phyloP scores from a whole-genome alignment of 805 yeast species.

The Brettanomyces custersianus region DNA sequence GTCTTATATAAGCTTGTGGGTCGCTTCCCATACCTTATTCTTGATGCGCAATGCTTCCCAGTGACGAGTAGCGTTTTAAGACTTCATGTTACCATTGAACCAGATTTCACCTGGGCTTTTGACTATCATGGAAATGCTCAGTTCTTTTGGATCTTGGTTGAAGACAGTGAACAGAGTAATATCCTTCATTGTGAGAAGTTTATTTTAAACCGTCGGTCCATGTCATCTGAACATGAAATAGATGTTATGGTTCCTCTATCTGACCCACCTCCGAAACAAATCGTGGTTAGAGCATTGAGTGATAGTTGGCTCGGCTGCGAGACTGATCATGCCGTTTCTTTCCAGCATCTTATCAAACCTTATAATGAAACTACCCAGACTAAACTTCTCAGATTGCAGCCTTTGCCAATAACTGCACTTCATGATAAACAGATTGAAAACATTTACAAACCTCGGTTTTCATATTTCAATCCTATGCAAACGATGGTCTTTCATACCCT shows the following conservation, averaged over 20 bases:
- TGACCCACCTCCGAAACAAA: slow-evolving; percentile 86
- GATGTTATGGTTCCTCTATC: slow-evolving; percentile 89
- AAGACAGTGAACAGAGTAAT: slow-evolving; percentile 65
- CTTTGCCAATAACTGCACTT: slow-evolving; percentile 76
- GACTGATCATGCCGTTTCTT: slow-evolving; percentile 65
- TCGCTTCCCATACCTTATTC: slow-evolving; percentile 64
- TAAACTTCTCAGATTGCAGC: slow-evolving; percentile 68
- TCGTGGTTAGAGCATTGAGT: slow-evolving; percentile 68
- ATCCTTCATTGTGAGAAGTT: slow-evolving; percentile 79
- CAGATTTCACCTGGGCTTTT: slow-evolving; percentile 84
- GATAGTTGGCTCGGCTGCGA: slow-evolving; percentile 91
- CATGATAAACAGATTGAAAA: slow-evolving; percentile 58
- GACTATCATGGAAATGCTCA: slow-evolving; percentile 76
- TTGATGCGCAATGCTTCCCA: slow-evolving; percentile 81
- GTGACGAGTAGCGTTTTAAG: slow-evolving; percentile 81
- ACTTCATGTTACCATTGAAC: slow-evolving; percentile 56
- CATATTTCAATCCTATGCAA: slow-evolving; percentile 96
- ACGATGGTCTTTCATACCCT: slow-evolving; percentile 91
- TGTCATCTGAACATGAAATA: slow-evolving; percentile 53
- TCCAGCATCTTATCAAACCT: slow-evolving; percentile 85
- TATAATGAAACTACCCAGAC: slow-evolving; percentile 82
- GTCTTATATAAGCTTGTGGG: slow-evolving; percentile 51
- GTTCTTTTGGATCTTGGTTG: slow-evolving; percentile 88
- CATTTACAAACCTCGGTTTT: slow-evolving; percentile 60
- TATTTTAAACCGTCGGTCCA: slow-evolving; percentile 51